Percentiles rank a stretch among this genome's conserved stretches.
phyloP scores from a whole-genome alignment of 2,329 filamentous ascomycete genomes.

The Neoascochyta sp. region DNA sequence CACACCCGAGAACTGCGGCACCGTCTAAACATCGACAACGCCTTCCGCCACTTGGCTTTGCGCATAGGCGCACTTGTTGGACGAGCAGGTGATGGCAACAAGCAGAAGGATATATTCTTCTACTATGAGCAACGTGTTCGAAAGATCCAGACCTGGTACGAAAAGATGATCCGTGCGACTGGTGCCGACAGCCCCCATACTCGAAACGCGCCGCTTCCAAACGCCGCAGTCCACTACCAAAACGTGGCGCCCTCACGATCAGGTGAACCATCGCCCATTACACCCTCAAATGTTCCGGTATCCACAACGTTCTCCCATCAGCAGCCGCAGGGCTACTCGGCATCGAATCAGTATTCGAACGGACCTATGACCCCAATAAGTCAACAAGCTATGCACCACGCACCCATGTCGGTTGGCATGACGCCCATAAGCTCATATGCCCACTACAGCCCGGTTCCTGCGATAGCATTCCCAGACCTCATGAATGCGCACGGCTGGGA shows the following conservation, averaged over 20 bases:
- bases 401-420: conserved; percentile 14
- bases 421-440: conserved; percentile 16
- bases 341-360: conserved; percentile 7
- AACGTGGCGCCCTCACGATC: conserved; percentile 1
- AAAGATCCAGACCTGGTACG: conserved; percentile 31
- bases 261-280: conserved; percentile 3
- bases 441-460: conserved; percentile 14
- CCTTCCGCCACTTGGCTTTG: conserved; percentile 24
- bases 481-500: conserved; percentile 29
- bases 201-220: conserved; percentile 3
- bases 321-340: conserved; percentile 10
- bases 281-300: conserved; percentile 13
- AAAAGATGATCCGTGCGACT: conserved; percentile 22
- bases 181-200: conserved; percentile 10
- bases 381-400: conserved; percentile 2
- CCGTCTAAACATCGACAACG: conserved; percentile 24
- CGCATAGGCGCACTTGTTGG: conserved; percentile 27
- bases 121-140: conserved; percentile 23
- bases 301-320: conserved; percentile 17
- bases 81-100: conserved; percentile 16
- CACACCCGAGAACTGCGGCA: conserved; percentile 26
- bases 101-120: conserved; percentile 25
- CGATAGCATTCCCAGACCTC: conserved; percentile 23
- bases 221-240: conserved; percentile 3
- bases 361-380: conserved; percentile 2